Evolutionary conservation across 1,284 basidiomycete species (phyloP), one percentile per base, ranked within the genome.

Genomic region (Pyrrhoderma lamaoense): DNA sequence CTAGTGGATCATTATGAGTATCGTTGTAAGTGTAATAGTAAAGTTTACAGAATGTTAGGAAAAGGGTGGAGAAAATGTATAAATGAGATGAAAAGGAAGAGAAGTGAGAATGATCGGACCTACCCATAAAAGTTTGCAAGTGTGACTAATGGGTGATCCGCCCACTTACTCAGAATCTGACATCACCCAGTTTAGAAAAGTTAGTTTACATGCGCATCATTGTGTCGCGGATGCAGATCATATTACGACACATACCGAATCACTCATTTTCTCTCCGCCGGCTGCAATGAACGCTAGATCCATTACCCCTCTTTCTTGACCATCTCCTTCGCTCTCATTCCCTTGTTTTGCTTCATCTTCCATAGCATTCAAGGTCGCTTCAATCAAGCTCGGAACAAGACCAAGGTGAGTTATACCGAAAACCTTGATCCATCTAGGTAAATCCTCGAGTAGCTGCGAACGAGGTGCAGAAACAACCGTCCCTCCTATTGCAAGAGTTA

Each of bases 241-340:
- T 68, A 57, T 56, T 77, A 75, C 14, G 70, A 65, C 11, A 62
- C 69, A 57, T 56, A 77, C 76, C 14, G 70, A 65, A 58, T 77
- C 74, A 42, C 71, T 75, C 61, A 77, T 73, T 62, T 78, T 77
- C 61, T 77, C 75, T 1, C 75, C 75, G 14, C 75, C 75, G 52
- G 74, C 73, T 2, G 65, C 70, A 45, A 77, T 70, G 54, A 71
- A 78, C 21, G 70, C 67, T 27, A 77, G 62, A 5, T 62, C 61
- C 35, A 69, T 65, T 22, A 61, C 58, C 19, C 57, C 51, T 22
- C 56, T 61, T 2, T 60, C 59, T 39, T 52, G 59, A 25, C 60
- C 61, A 35, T 18, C 8, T 8, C 27, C n/a, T 13, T 49, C 13
- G 5, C 21, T 31, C 21, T 42, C 48, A 25, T 8, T 44, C 2